phyloP scores from a whole-genome alignment of 345 rosid genomes.

The Corymbia maculata region DNA sequence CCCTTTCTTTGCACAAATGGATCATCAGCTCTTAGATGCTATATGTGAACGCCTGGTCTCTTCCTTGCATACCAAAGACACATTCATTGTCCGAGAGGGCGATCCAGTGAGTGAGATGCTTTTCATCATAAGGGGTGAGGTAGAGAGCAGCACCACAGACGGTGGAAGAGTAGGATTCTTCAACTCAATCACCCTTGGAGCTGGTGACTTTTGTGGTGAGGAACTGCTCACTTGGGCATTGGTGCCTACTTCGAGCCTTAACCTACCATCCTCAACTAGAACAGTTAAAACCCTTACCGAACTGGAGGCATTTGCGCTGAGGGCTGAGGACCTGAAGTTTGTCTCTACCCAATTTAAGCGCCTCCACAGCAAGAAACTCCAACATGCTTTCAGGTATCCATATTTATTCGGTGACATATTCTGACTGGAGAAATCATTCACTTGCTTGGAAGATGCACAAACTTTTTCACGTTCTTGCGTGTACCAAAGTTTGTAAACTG shows the following conservation, averaged over 20 bases:
- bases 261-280: constrained; percentile 66
- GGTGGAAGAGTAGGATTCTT: constrained; percentile 78
- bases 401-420: background rate
- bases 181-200: constrained; percentile 60
- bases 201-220: constrained; percentile 88
- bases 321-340: constrained; percentile 64
- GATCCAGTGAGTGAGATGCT: constrained; percentile 90
- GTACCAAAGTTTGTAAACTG: background rate
- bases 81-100: constrained; percentile 59
- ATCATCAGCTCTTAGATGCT: constrained; percentile 74
- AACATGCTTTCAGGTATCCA: constrained; percentile 82
- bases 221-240: constrained; percentile 85
- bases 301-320: constrained; percentile 73
- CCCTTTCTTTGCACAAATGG: constrained; percentile 86
- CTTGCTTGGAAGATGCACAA: background rate
- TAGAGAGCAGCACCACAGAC: constrained; percentile 83
- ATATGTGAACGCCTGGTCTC: constrained; percentile 79
- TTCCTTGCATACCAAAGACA: constrained; percentile 56
- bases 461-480: background rate
- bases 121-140: constrained; percentile 77
- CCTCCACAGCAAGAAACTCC: constrained; percentile 76
- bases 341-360: constrained; percentile 81
- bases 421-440: background rate
- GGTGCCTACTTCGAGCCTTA: constrained; percentile 29
- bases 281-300: constrained; percentile 53